Evolutionary conservation across 192 early-diverging fungal species (phyloP), one percentile per base, ranked within the genome.

Genomic region (Chytriomyces sp.): DNA sequence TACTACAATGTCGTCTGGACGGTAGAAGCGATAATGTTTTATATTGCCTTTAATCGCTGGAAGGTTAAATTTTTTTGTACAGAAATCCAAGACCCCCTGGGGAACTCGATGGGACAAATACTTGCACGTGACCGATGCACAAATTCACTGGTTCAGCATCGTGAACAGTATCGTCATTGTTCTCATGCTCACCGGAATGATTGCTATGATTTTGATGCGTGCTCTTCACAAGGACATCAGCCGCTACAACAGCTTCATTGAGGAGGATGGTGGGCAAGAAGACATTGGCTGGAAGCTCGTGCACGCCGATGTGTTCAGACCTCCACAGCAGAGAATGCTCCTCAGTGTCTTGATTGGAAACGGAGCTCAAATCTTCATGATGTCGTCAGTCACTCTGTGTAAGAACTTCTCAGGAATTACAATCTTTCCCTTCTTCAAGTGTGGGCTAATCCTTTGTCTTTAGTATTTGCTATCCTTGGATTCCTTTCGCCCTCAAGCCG

Each of bases 381-480:
- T 90, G 89, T 57, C 79, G 3, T 64, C 61, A 45, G 82, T 89
- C 43, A 90, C 89, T 18, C 71, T 90, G 8, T 64, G 86, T 88
- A 76, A 66, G 82, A 82, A 6, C 44, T 24, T 68, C 1, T 68
- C 2, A 57, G 13, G 53, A 43, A 64, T 64, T 64, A 6, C 16
- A n/a, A 1, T 18, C 23, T 23, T 18, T 60, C 23, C 2, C 18
- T 60, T 23, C 57, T 60, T 60, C 57, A 60, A 60, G 57, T 60
- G n/a, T n/a, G 35, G n/a, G 35, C 18, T n/a, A 49, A 53, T 6
- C 53, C 18, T 65, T 79, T 43, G 7, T 9, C n/a, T 16, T 7
- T 74, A 89, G 89, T 92, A 0, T 96, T 98, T 89, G 97, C 97
- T 7, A 88, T 94, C 16, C 92, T 98, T 67, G 97, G 97, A 6